Percentiles rank a stretch among this genome's conserved stretches.
phyloP scores from a whole-genome alignment of 2,329 filamentous ascomycete species.

The Sporothrix variecibatus region DNA sequence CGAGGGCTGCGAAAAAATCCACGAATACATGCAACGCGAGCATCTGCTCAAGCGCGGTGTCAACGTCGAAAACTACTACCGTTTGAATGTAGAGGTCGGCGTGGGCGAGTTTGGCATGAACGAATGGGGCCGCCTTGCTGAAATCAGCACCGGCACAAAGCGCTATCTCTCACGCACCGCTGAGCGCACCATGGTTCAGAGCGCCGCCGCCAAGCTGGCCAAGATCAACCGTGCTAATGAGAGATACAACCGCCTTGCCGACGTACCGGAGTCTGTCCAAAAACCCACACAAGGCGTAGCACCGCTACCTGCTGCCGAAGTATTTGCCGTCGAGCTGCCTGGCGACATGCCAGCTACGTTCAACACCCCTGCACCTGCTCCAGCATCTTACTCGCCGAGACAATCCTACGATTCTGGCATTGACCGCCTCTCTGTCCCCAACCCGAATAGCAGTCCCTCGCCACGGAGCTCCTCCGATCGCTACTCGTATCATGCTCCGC shows the following conservation, averaged over 20 bases:
- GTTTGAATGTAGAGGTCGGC: conserved; percentile 94
- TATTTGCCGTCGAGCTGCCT: conserved; percentile 58
- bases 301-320: conserved; percentile 8
- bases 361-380: neutral
- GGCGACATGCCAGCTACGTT: conserved; percentile 51
- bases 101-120: conserved; percentile 99
- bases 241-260: conserved; percentile 58
- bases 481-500: conserved; percentile 37
- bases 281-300: conserved; percentile 33
- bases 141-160: conserved; percentile 90
- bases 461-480: conserved; percentile 55
- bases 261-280: conserved; percentile 44
- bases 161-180: conserved; percentile 74
- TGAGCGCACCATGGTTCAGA: conserved; percentile 75
- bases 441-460: conserved; percentile 44
- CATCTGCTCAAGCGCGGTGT: conserved; percentile 76
- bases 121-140: conserved; percentile 90
- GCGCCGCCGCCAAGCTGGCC: conserved; percentile 77
- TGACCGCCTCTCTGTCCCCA: conserved; percentile 49
- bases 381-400: conserved; percentile 39
- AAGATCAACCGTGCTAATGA: conserved; percentile 78
- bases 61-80: conserved; percentile 87
- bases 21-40: conserved; percentile 81
- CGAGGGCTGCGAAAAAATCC: conserved; percentile 89
- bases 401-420: conserved; percentile 60